Percentiles rank a stretch among this genome's conserved stretches.
Evolutionary conservation across 2,329 filamentous ascomycete genomes (phyloP).

Genomic region (Curvularia spicifera): DNA sequence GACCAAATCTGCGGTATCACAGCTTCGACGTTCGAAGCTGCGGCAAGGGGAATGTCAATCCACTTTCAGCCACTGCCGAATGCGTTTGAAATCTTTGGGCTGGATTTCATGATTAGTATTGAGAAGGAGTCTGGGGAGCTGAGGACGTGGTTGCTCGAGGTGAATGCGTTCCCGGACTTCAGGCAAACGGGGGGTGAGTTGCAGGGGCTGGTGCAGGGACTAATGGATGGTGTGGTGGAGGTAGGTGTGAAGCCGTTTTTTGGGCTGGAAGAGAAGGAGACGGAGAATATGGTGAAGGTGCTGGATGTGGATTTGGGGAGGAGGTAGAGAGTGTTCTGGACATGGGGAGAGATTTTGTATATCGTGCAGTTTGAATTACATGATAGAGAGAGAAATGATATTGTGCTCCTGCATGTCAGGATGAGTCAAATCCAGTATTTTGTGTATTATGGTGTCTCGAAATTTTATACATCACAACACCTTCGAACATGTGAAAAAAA

Average conservation of each 20-base stretch:
- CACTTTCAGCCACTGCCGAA: conserved; percentile 92
- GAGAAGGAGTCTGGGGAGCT: conserved; percentile 53
- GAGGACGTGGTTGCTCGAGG: conserved; percentile 78
- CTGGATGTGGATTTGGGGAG: conserved; percentile 57
- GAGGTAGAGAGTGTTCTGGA: conserved; percentile 15
- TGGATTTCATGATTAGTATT: conserved; percentile 78
- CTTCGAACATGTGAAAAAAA: too few relatives aligned
- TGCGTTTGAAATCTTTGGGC: conserved; percentile 88
- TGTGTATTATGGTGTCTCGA: too few relatives aligned
- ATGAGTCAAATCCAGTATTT: too few relatives aligned
- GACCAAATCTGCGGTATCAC: conserved; percentile 75
- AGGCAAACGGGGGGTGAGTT: conserved; percentile 83
- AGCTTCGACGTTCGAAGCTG: conserved; percentile 83
- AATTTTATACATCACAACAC: too few relatives aligned
- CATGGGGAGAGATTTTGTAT: too few relatives aligned
- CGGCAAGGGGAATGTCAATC: conserved; percentile 79
- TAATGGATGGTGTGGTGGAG: conserved; percentile 78
- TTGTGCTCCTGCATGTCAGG: background rate
- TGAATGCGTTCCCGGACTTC: conserved; percentile 97
- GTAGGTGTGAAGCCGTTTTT: conserved; percentile 74
- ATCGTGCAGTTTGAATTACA: background rate
- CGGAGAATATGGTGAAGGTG: conserved; percentile 49
- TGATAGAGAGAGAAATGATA: too few relatives aligned
- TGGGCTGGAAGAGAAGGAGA: conserved; percentile 36
- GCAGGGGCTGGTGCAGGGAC: conserved; percentile 71